Evolutionary conservation across 345 rosid species (phyloP).

Genomic region (Anastatica hierochuntica): DNA sequence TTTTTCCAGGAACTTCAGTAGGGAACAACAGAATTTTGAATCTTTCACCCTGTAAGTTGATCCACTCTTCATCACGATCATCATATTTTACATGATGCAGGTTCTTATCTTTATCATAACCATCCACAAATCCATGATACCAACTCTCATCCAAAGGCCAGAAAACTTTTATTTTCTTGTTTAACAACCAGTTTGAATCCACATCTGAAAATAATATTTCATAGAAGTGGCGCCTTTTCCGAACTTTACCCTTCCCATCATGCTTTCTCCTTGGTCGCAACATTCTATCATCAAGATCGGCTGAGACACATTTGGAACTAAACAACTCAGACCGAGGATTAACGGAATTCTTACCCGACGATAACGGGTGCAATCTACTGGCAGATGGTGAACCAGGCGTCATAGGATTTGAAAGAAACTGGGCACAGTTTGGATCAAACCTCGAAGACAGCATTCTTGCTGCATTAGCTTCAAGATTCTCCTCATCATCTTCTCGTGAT

Average conservation of each 20-base stretch:
- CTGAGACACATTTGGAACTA: slow-evolving; percentile 43
- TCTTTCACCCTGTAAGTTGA: slow-evolving; percentile 67
- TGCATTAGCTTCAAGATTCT: slow-evolving; percentile 96
- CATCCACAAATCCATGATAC: slow-evolving; percentile 77
- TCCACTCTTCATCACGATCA: slow-evolving; percentile 99
- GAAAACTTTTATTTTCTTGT: slow-evolving; percentile 70
- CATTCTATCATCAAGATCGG: slow-evolving; percentile 53
- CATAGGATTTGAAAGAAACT: slow-evolving; percentile 49
- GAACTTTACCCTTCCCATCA: slow-evolving; percentile 42
- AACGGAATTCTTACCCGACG: slow-evolving; percentile 30
- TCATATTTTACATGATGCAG: slow-evolving; percentile 92
- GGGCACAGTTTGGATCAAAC: slow-evolving; percentile 80
- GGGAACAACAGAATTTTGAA: slow-evolving; percentile 80
- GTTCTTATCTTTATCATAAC: slow-evolving; percentile 58
- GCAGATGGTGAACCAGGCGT: slow-evolving; percentile 33
- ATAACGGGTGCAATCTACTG: slow-evolving; percentile 27
- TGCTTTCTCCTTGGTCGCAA: slow-evolving; percentile 62
- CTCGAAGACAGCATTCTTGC: slow-evolving; percentile 95
- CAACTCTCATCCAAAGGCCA: slow-evolving; percentile 96
- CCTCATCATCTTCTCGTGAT: slow-evolving; percentile 63
- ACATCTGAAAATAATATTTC: slow-evolving; percentile 58
- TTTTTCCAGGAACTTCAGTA: slow-evolving; percentile 59
- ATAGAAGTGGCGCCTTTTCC: slow-evolving; percentile 83
- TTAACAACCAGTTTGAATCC: slow-evolving; percentile 63
- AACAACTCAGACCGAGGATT: slow-evolving; percentile 28